Base-by-base conservation (phyloP, 148 eudicot species). In the Vaccinium vitisidaea region DNA sequence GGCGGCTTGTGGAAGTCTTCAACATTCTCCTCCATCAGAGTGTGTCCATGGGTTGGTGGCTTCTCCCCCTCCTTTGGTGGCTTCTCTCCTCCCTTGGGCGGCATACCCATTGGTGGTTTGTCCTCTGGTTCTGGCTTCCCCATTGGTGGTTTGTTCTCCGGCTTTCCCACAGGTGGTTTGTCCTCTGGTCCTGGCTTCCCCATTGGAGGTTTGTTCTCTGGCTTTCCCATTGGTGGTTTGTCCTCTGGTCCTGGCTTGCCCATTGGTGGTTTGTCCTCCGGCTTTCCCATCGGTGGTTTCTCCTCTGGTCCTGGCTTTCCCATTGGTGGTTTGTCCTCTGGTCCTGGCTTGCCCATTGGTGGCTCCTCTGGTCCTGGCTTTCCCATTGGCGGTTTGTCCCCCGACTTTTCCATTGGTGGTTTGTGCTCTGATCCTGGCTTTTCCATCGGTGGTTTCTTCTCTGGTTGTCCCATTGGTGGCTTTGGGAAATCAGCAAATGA, bases 1-100 rank as follows among this genome's bases (percentile, higher is more conserved):
- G 81, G 81, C 49, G 39, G 58, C 80, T 25, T 50, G 80, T n/a
- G 80, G 9, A 77, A 52, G 59, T n/a, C 58, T 25, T 77, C 80
- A 27, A 13, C 36, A 9, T 43, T 18, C n/a, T 43, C 23, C 78
- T 39, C 52, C 30, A 75, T 21, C 46, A 58, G 65, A 16, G 65
- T 58, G 13, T 55, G 81, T 27, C 81, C 81, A 36, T 7, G 80
- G 8, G 27, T 19, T 27, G 61, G 81, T 16, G 81, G 81, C 80
- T 77, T 77, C 16, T 77, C 30, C n/a, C n/a, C n/a, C n/a, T n/a
- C n/a, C n/a, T n/a, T n/a, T n/a, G n/a, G n/a, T n/a, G n/a, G n/a
- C n/a, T n/a, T n/a, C n/a, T n/a, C n/a, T n/a, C n/a, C n/a, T n/a
- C n/a, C n/a, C n/a, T n/a, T n/a, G n/a, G n/a, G n/a, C n/a, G n/a